Evolutionary conservation across 495 filamentous ascomycete species (phyloP).

Genomic region (Penicillium nucicola): DNA sequence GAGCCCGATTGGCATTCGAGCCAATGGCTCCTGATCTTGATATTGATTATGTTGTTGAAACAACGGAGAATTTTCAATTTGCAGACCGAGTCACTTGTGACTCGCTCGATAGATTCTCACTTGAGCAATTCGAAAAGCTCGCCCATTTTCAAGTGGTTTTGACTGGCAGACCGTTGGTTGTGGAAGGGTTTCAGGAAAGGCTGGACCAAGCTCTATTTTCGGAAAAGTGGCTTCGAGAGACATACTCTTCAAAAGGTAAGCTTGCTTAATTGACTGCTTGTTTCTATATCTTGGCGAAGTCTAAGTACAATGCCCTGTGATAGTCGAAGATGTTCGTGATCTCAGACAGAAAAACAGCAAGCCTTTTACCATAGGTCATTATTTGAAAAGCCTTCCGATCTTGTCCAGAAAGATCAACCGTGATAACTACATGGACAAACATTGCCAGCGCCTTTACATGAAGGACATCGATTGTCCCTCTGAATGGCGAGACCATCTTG

Average conservation of each 20-base stretch:
- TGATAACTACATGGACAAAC: slow-evolving; percentile 63
- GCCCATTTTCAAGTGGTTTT: slow-evolving; percentile 74
- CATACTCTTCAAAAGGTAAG: slow-evolving; percentile 70
- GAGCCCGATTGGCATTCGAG: slow-evolving; percentile 70
- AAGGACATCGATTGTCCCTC: slow-evolving; percentile 93
- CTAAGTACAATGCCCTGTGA: slow-evolving; percentile 4
- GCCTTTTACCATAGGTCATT: slow-evolving; percentile 80
- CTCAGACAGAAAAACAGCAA: slow-evolving; percentile 65
- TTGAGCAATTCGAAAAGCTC: slow-evolving; percentile 75
- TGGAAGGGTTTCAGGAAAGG: slow-evolving; percentile 74
- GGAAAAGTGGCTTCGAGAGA: slow-evolving; percentile 69
- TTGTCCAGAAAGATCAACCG: slow-evolving; percentile 71
- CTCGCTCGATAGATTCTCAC: slow-evolving; percentile 66
- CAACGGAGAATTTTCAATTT: slow-evolving; percentile 78
- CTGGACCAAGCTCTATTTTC: slow-evolving; percentile 74
- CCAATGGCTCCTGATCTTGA: slow-evolving; percentile 84
- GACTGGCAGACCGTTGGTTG: slow-evolving; percentile 79
- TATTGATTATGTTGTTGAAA: slow-evolving; percentile 66
- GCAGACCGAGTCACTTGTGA: slow-evolving; percentile 71
- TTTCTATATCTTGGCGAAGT: neutral
- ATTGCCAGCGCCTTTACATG: slow-evolving; percentile 81
- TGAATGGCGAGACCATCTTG: slow-evolving; percentile 77
- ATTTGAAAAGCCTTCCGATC: slow-evolving; percentile 75
- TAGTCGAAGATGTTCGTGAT: slow-evolving; percentile 70
- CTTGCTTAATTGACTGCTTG: neutral